Percentiles rank a stretch among this genome's conserved stretches.
phyloP scores from a whole-genome alignment of 148 eudicot genomes.

The Camellia lanceoleosa region DNA sequence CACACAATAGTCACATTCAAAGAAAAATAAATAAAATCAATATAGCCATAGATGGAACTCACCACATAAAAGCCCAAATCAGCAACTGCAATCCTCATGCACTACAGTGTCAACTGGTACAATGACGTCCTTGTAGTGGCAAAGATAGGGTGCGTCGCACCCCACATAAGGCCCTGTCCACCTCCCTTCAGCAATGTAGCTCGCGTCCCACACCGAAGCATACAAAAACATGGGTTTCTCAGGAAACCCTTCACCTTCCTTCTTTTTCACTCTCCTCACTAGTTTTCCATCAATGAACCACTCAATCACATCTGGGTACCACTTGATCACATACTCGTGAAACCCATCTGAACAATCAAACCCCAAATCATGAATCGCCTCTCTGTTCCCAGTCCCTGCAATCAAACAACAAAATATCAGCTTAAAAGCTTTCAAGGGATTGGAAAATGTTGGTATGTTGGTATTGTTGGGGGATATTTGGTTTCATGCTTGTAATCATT shows the following conservation, averaged over 20 bases:
- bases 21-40: not conserved
- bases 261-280: conserved; percentile 20
- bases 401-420: not conserved
- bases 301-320: conserved; percentile 29
- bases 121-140: conserved; percentile 30
- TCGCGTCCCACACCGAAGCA: conserved; percentile 39
- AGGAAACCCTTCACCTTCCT: conserved; percentile 15
- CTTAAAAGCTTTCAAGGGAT: not conserved
- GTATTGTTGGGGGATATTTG: not conserved
- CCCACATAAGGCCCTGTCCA: conserved; percentile 37
- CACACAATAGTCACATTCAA: not conserved
- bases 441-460: no score
- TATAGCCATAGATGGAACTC: not conserved
- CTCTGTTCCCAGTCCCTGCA: conserved; percentile 30
- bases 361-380: conserved; percentile 29
- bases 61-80: not conserved
- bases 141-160: conserved; percentile 34
- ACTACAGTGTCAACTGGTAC: conserved; percentile 27
- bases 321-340: conserved; percentile 35
- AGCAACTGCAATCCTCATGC: not conserved
- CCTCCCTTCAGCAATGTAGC: conserved; percentile 34
- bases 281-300: conserved; percentile 20
- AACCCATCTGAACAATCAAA: conserved; percentile 35
- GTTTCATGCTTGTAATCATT: no score
- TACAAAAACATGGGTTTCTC: conserved; percentile 36